Evolutionary conservation across 164 flowering plant genomes (phyloP).

Genomic region (Warburgia ugandensis): DNA sequence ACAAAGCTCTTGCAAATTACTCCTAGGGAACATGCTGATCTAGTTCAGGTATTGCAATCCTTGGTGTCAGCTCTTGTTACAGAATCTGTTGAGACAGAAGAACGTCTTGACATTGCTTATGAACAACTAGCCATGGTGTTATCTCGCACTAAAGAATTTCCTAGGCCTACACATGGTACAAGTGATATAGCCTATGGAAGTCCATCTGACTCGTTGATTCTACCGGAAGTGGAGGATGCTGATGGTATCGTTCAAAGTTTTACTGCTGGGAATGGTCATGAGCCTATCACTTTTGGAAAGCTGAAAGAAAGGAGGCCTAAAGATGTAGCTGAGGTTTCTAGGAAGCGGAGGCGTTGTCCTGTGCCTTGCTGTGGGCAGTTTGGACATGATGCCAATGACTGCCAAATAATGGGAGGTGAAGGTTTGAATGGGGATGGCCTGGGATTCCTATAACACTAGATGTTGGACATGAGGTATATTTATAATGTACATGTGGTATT

Average conservation of each 20-base stretch:
- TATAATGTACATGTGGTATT: no score
- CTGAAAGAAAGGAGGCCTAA: slow-evolving; percentile 46
- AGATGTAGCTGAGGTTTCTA: slow-evolving; percentile 35
- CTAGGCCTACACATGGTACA: slow-evolving; percentile 30
- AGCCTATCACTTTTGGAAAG: slow-evolving; percentile 34
- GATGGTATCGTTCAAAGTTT: slow-evolving; percentile 54
- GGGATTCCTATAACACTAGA: slow-evolving; percentile 40
- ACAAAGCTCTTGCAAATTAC: slow-evolving; percentile 17
- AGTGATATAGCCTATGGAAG: slow-evolving; percentile 32
- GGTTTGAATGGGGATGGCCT: slow-evolving; percentile 43
- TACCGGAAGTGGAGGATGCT: slow-evolving; percentile 60
- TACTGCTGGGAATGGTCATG: slow-evolving; percentile 33
- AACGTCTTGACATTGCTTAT: slow-evolving; percentile 54
- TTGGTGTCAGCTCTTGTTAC: slow-evolving; percentile 53
- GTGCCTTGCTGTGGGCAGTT: slow-evolving; percentile 55
- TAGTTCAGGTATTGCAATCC: slow-evolving; percentile 47
- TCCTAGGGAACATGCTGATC: slow-evolving; percentile 29
- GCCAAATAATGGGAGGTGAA: slow-evolving; percentile 49
- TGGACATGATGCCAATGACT: slow-evolving; percentile 60
- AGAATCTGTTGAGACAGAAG: slow-evolving; percentile 56
- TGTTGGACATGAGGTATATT: no score
- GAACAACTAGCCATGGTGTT: slow-evolving; percentile 41
- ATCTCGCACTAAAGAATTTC: slow-evolving; percentile 48
- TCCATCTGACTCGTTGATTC: slow-evolving; percentile 49
- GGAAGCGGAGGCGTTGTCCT: slow-evolving; percentile 48